These are phyloP conservation scores for Onygenales sp. DNA, from an alignment of 2,329 filamentous ascomycete genomes.

Conservation along the genomic window DNA sequence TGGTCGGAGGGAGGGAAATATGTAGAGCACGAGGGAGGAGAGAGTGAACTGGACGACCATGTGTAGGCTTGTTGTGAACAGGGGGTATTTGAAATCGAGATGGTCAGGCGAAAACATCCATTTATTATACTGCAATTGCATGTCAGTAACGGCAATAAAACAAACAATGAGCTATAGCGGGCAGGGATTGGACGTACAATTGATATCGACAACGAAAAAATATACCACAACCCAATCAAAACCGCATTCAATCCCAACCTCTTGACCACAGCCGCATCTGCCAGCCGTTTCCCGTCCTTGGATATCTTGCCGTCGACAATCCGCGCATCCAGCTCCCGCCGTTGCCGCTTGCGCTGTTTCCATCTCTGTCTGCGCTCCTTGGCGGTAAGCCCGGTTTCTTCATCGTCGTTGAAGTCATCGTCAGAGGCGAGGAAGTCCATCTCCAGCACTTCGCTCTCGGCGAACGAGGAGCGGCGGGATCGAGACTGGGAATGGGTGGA, in stretches of 20 bases:
- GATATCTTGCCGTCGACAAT: conserved; percentile 53
- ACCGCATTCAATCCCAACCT: conserved; percentile 62
- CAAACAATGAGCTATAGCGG: conserved; percentile 8
- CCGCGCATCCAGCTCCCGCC: conserved; percentile 60
- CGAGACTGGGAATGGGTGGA: conserved; percentile 9
- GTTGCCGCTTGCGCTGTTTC: conserved; percentile 56
- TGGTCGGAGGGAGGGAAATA: conserved; percentile 75
- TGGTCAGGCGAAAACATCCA: conserved; percentile 93
- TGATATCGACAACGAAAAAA: conserved; percentile 88
- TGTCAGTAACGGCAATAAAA: neutral
- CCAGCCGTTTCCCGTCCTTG: conserved; percentile 60
- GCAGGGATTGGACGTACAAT: conserved; percentile 50
- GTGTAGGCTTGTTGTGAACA: conserved; percentile 91
- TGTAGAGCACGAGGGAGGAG: conserved; percentile 65
- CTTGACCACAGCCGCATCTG: conserved; percentile 62
- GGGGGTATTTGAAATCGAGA: conserved; percentile 83
- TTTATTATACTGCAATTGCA: conserved; percentile 75
- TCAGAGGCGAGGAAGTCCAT: conserved; percentile 53
- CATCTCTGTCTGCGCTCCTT: conserved; percentile 57
- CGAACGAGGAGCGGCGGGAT: conserved; percentile 33
- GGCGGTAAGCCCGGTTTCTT: conserved; percentile 76
- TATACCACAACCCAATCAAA: conserved; percentile 81
- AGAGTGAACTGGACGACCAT: conserved; percentile 91
- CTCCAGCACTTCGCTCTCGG: conserved; percentile 47
- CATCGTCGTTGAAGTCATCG: conserved; percentile 70